A percentile compares a stretch with the other conserved stretches of the same genome.
Evolutionary conservation across 1,139 yeast species (phyloP).

Genomic region (Petasospora rhodanensis): DNA sequence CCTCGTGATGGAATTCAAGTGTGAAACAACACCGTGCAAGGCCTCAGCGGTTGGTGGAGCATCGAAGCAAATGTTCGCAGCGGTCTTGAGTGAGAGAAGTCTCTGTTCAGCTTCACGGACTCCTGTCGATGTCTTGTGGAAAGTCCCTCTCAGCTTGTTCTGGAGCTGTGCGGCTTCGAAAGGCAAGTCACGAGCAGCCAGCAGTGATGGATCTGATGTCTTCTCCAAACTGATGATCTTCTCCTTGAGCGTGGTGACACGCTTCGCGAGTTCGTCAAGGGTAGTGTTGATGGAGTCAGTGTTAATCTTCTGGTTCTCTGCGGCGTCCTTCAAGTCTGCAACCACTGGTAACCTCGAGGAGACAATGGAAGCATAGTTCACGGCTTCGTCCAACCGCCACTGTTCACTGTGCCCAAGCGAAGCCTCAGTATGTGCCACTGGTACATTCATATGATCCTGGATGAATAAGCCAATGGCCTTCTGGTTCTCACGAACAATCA

Average conservation of each 20-base stretch:
- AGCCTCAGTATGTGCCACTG: slow-evolving; percentile 25
- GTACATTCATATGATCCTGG: slow-evolving; percentile 30
- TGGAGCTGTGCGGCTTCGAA: slow-evolving; percentile 17
- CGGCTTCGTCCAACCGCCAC: slow-evolving; percentile 40
- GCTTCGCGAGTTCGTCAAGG: slow-evolving; percentile 2
- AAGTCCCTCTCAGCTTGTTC: slow-evolving; percentile 15
- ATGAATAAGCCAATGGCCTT: slow-evolving; percentile 29
- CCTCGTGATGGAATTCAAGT: slow-evolving; percentile 14
- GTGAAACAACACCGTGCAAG: slow-evolving; percentile 14
- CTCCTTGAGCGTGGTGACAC: slow-evolving; percentile 9
- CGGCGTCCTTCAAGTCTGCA: background rate
- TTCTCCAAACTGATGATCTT: slow-evolving; percentile 10
- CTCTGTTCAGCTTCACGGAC: slow-evolving; percentile 20
- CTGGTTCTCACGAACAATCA: slow-evolving; percentile 33
- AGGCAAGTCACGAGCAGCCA: slow-evolving; percentile 18
- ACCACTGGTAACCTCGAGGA: slow-evolving; percentile 4
- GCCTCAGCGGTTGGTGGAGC: slow-evolving; percentile 11
- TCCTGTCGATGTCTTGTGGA: slow-evolving; percentile 3
- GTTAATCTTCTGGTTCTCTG: background rate
- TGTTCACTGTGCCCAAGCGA: slow-evolving; percentile 28
- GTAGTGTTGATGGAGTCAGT: slow-evolving; percentile 1
- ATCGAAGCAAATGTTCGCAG: slow-evolving; percentile 12
- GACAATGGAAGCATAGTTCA: slow-evolving; percentile 24
- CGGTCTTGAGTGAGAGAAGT: slow-evolving; percentile 18
- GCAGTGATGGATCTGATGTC: slow-evolving; percentile 8